These are phyloP conservation scores for Sideroxylon spinosum DNA, from an alignment of 179 eudicot genomes.

Conservation along the genomic window DNA sequence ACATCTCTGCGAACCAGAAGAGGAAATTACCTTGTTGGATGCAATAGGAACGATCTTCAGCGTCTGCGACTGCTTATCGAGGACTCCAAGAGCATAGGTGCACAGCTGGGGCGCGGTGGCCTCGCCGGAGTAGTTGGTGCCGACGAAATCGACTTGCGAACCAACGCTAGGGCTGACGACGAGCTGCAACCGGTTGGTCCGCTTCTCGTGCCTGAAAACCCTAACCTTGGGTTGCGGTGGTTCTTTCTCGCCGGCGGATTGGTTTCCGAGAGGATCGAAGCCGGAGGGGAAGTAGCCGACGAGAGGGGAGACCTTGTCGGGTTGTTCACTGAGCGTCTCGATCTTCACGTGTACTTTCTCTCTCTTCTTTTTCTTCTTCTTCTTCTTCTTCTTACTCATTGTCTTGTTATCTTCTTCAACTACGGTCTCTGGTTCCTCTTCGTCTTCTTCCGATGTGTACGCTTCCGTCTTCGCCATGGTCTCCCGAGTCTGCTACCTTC, in stretches of 20 bases:
- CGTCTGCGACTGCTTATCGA: conserved; percentile 49
- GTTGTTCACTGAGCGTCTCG: conserved; percentile 27
- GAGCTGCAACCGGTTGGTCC: conserved; percentile 47
- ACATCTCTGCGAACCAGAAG: too few species aligned
- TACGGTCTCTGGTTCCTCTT: neutral
- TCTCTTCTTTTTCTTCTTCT: conserved; percentile 30
- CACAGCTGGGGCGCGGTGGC: conserved; percentile 51
- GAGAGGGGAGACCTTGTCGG: conserved; percentile 43
- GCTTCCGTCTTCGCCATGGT: conserved; percentile 7
- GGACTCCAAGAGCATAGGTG: conserved; percentile 49
- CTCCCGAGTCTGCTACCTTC: neutral
- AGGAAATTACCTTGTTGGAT: conserved; percentile 50
- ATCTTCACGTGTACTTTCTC: conserved; percentile 31
- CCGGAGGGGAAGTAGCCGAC: conserved; percentile 75
- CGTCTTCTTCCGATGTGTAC: neutral
- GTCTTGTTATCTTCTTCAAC: conserved; percentile 4
- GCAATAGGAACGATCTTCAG: conserved; percentile 62
- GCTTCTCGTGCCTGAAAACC: conserved; percentile 37
- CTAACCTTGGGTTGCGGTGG: conserved; percentile 23
- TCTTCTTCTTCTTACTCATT: conserved; percentile 28
- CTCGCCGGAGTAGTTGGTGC: conserved; percentile 60
- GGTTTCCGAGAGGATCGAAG: conserved; percentile 33
- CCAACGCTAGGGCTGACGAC: conserved; percentile 46
- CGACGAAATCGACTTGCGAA: conserved; percentile 55
- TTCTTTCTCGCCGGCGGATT: neutral